Evolutionary conservation across 106 monocot species (phyloP), one percentile per base, ranked within the genome.

Genomic region (Phalaenopsis equestris): DNA sequence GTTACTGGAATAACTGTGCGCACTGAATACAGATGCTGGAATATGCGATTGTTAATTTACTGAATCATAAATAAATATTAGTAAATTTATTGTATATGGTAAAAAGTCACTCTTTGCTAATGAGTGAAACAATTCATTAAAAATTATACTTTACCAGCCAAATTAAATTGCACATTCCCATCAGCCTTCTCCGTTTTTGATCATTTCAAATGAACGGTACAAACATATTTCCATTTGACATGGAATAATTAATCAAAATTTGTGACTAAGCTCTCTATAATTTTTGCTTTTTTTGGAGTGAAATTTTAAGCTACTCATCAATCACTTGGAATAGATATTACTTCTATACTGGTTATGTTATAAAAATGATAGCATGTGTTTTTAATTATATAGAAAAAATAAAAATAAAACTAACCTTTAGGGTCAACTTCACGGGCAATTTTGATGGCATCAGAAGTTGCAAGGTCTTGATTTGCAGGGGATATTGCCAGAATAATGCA

Each of bases 401-500:
- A 45, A 19, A 30, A 76, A 30, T n/a, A 47, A 79, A 46, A 37
- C 8, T 48, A 84, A 91, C 94, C 94, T 88, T 90, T 91, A 73
- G 91, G 91, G 74, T 95, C 92, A 21, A 95, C 88, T 83, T 95
- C 95, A 81, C 92, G 90, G 15, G 95, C 87, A 72, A 95, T 90
- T 77, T 95, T 95, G 41, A 95, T 95, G 24, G 95, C 92, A 88
- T 95, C 95, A 56, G 92, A 95, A 21, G 95, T 95, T 77, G 95
- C 95, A 83, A 95, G 92, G 83, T 95, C 95, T 81, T 95, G 95
- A 87, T 95, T 95, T 72, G 95, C 95, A 48, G 95, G 95, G 83
- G 95, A 95, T 82, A 95, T 90, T 64, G 95, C 95, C 36, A 95
- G 74, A 89, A 95, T 95, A 65, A 95, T 87, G 81, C 92, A 92